These are phyloP conservation scores for Mortierella sp. DNA, from an alignment of 371 early-diverging fungal species.

Conservation along the genomic window DNA sequence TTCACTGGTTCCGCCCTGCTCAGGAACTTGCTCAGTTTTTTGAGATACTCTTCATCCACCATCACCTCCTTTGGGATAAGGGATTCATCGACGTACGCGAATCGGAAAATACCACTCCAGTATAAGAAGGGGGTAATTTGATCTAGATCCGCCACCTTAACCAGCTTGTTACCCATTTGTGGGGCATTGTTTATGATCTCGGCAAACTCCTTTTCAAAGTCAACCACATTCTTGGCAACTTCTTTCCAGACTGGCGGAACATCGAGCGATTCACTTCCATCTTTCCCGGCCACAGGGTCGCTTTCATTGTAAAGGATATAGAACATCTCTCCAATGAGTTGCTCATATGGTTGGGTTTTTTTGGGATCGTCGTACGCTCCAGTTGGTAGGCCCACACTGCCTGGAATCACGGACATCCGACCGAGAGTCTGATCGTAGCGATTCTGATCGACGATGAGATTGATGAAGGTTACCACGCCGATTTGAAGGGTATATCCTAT, in stretches of 20 bases:
- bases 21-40: constrained; percentile 52
- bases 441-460: too few species aligned
- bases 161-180: constrained; percentile 55
- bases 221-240: constrained; percentile 18
- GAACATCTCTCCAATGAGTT: too few species aligned
- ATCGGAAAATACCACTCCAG: constrained; percentile 56
- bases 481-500: too few species aligned
- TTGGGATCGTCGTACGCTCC: too few species aligned
- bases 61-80: constrained; percentile 49
- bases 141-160: constrained; percentile 44
- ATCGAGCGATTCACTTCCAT: neutral
- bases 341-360: too few species aligned
- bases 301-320: too few species aligned
- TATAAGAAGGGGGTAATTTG: constrained; percentile 55
- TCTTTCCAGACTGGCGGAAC: constrained; percentile 15
- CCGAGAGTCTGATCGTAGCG: too few species aligned
- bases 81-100: constrained; percentile 40
- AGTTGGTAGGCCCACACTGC: too few species aligned
- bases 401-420: too few species aligned
- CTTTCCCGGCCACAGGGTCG: neutral
- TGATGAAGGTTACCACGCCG: too few species aligned
- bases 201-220: constrained; percentile 6
- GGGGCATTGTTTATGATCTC: constrained; percentile 28
- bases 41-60: constrained; percentile 52
- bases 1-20: constrained; percentile 35